Conservation (phyloP, 768 basidiomycete species). For the Tylopilus intermedius region DNA sequence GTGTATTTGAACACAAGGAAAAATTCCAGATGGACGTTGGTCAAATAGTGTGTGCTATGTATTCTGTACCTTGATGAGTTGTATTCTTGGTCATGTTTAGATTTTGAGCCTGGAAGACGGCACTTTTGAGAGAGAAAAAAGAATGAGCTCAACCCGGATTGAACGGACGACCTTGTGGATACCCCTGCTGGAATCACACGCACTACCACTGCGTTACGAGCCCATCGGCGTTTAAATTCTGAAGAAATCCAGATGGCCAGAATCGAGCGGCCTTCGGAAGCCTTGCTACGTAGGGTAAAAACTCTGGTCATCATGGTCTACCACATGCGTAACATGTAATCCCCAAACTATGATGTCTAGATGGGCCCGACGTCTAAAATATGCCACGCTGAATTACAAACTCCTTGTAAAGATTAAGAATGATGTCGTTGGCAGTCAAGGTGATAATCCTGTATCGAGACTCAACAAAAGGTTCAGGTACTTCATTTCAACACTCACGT, state of each 20-base stretch:
- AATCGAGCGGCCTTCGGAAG: too few species aligned
- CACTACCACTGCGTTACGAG: constrained; percentile 32
- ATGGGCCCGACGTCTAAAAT: constrained; percentile 5
- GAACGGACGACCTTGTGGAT: constrained; percentile 44
- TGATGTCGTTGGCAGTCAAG: constrained; percentile 81
- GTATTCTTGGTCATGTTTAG: not conserved
- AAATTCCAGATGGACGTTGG: constrained; percentile 57
- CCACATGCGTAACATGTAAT: too few species aligned
- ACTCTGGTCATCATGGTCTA: too few species aligned
- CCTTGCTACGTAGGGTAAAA: too few species aligned
- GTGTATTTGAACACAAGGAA: constrained; percentile 66
- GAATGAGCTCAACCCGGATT: constrained; percentile 37
- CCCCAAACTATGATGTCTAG: not conserved
- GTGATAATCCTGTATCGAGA: constrained; percentile 67
- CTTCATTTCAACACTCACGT: constrained; percentile 51
- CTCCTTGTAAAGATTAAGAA: constrained; percentile 62
- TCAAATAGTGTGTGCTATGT: constrained; percentile 6
- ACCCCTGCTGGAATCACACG: constrained; percentile 29
- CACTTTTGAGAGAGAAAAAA: not conserved
- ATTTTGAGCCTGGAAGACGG: too few species aligned
- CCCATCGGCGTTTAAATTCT: constrained; percentile 3
- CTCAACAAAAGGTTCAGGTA: not conserved
- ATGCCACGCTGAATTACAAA: constrained; percentile 9
- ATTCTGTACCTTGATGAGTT: not conserved
- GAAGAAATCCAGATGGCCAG: too few species aligned